These are phyloP conservation scores for Myochromella boudieri DNA, from an alignment of 768 basidiomycete species.

Conservation along the genomic window DNA sequence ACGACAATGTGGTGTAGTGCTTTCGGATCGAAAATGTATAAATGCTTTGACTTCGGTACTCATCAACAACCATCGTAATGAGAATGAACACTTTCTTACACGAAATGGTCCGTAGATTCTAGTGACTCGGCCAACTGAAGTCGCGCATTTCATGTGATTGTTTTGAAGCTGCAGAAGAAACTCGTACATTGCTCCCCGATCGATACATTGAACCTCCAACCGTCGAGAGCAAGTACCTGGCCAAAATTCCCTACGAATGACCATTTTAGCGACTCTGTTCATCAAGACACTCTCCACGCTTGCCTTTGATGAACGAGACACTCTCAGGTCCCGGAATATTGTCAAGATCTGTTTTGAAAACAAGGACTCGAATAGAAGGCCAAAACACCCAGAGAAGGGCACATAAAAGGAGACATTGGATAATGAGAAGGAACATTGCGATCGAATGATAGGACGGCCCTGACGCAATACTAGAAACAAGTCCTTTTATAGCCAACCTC, in stretches of 20 bases:
- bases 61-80: neutral
- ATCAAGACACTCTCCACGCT: neutral
- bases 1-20: slow-evolving; percentile 36
- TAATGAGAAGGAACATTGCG: neutral
- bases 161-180: neutral
- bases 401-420: neutral
- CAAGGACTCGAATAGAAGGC: slow-evolving; percentile 13
- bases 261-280: neutral
- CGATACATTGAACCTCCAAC: slow-evolving; percentile 13
- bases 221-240: slow-evolving; percentile 11
- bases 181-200: slow-evolving; percentile 12
- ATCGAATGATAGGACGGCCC: neutral
- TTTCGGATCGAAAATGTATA: slow-evolving; percentile 37
- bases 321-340: slow-evolving; percentile 32
- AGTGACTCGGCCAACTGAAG: slow-evolving; percentile 14
- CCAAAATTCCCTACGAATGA: slow-evolving; percentile 13
- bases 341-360: slow-evolving; percentile 22
- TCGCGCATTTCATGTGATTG: neutral
- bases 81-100: neutral
- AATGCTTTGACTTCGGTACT: slow-evolving; percentile 7
- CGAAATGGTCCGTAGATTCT: slow-evolving; percentile 12
- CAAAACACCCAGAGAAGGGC: slow-evolving; percentile 11
- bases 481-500: neutral
- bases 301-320: slow-evolving; percentile 27
- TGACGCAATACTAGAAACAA: neutral